These are phyloP conservation scores for Aspergillus ruber DNA, from an alignment of 2,329 filamentous ascomycete genomes.

Conservation along the genomic window DNA sequence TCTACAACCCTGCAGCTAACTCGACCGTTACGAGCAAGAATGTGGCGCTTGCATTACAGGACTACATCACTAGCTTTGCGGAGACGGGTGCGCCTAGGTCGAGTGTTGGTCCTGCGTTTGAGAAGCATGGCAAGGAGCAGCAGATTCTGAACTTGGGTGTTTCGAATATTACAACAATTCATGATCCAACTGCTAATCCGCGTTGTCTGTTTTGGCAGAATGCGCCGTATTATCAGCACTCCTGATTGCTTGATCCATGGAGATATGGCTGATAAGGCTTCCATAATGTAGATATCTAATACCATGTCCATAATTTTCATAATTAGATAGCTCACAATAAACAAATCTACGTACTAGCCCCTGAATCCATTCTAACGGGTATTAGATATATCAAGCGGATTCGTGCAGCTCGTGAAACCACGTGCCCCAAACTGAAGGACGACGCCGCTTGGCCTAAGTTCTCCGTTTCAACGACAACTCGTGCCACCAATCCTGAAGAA, in stretches of 20 bases:
- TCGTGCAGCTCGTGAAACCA: too few relatives aligned
- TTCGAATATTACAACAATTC: conserved; percentile 34
- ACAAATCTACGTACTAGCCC: too few relatives aligned
- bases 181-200: conserved; percentile 42
- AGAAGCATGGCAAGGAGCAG: conserved; percentile 41
- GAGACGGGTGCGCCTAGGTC: conserved; percentile 29
- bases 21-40: conserved; percentile 21
- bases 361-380: too few relatives aligned
- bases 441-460: too few relatives aligned
- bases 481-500: too few relatives aligned
- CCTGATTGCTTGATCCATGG: neutral
- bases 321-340: too few relatives aligned
- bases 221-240: conserved; percentile 31
- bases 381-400: too few relatives aligned
- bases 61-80: conserved; percentile 33
- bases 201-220: conserved; percentile 52
- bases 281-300: neutral
- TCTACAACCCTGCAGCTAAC: conserved; percentile 37
- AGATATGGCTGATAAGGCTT: neutral
- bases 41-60: conserved; percentile 30
- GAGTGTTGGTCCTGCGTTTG: conserved; percentile 37
- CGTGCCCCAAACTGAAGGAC: too few relatives aligned
- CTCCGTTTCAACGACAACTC: too few relatives aligned
- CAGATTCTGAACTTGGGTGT: conserved; percentile 41
- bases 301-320: neutral